Evolutionary conservation across 2,329 filamentous ascomycete species (phyloP).

Genomic region (Venturia nashicola): DNA sequence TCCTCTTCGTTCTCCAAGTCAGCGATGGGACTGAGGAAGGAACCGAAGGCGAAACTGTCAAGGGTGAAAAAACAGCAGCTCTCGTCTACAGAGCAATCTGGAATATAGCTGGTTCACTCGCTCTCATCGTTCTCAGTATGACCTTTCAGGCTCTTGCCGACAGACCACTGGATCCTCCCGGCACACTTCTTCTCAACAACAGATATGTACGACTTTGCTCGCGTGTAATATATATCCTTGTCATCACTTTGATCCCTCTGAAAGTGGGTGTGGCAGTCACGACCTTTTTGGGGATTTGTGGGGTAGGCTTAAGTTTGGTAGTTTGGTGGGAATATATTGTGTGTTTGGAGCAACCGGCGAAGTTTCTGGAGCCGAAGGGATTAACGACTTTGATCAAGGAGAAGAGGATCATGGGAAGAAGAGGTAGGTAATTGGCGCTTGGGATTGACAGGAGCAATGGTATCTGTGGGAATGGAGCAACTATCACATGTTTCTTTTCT

Average conservation of each 20-base stretch:
- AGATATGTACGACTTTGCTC: slow-evolving; percentile 11
- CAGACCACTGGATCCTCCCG: slow-evolving; percentile 11
- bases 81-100: background rate
- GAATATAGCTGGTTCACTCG: background rate
- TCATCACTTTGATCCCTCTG: background rate
- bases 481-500: too few relatives aligned
- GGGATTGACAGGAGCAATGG: too few relatives aligned
- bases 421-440: background rate
- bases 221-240: slow-evolving; percentile 1
- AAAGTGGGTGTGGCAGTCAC: background rate
- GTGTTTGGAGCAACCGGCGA: slow-evolving; percentile 1
- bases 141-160: slow-evolving; percentile 11
- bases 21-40: background rate
- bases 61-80: background rate
- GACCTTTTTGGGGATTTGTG: background rate
- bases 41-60: background rate
- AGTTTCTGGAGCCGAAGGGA: slow-evolving; percentile 4
- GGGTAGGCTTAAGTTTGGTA: background rate
- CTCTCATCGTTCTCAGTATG: slow-evolving; percentile 8
- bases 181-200: slow-evolving; percentile 12
- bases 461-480: too few relatives aligned
- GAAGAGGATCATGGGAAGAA: background rate
- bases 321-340: slow-evolving; percentile 4
- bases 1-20: background rate
- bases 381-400: slow-evolving; percentile 1